phyloP scores from a whole-genome alignment of 805 yeast genomes.

The Lachancea quebecensis region DNA sequence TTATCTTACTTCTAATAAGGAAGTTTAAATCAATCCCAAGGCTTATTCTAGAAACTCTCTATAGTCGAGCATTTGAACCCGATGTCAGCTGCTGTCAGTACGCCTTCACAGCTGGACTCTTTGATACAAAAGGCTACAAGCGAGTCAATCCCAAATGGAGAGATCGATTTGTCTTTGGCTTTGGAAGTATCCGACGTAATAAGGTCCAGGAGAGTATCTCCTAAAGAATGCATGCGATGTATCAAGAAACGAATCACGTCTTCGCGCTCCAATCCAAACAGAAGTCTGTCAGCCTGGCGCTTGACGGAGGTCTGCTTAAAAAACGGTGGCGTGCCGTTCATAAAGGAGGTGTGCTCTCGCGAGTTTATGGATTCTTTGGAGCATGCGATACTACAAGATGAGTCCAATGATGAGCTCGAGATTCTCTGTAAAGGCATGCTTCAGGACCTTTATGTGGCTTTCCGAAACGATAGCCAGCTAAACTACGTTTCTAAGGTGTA shows the following conservation, averaged over 20 bases:
- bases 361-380: slow-evolving; percentile 81
- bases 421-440: slow-evolving; percentile 53
- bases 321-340: slow-evolving; percentile 84
- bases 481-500: slow-evolving; percentile 59
- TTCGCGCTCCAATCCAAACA: slow-evolving; percentile 64
- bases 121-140: slow-evolving; percentile 74
- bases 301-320: slow-evolving; percentile 82
- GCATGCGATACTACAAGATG: slow-evolving; percentile 35
- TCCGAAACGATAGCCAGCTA: slow-evolving; percentile 59
- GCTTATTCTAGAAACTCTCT: too few species aligned
- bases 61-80: not conserved
- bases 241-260: slow-evolving; percentile 63
- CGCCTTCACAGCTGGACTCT: slow-evolving; percentile 41
- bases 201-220: slow-evolving; percentile 68
- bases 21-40: not conserved
- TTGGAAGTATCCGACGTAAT: slow-evolving; percentile 84
- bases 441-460: slow-evolving; percentile 72
- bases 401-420: slow-evolving; percentile 48
- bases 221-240: slow-evolving; percentile 81
- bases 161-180: slow-evolving; percentile 65
- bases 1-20: not conserved
- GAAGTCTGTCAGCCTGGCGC: slow-evolving; percentile 66
- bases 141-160: slow-evolving; percentile 88
- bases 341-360: slow-evolving; percentile 68
- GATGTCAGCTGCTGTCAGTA: slow-evolving; percentile 2